Evolutionary conservation across 495 filamentous ascomycete genomes (phyloP).

Genomic region (Sabuloglossum arenarium): DNA sequence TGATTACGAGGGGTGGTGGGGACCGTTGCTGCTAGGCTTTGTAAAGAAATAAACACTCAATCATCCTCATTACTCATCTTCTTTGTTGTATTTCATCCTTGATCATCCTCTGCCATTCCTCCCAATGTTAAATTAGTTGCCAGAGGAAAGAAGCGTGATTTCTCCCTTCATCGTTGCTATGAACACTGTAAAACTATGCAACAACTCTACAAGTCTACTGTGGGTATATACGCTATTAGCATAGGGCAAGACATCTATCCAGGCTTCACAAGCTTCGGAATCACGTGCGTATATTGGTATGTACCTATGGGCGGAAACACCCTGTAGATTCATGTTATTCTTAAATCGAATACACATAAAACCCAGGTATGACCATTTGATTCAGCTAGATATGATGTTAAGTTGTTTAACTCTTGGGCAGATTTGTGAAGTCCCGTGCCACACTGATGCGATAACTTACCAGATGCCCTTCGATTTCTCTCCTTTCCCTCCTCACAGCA

Average conservation of each 20-base stretch:
- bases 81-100: neutral
- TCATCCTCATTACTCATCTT: neutral
- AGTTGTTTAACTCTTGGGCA: neutral
- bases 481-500: neutral
- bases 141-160: neutral
- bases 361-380: neutral
- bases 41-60: neutral
- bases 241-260: too few species aligned
- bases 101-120: neutral
- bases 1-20: neutral
- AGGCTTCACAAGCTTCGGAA: neutral
- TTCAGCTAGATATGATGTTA: neutral
- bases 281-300: neutral
- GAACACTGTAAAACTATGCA: neutral
- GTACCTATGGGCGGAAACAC: too few species aligned
- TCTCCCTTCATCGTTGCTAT: neutral
- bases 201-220: too few species aligned
- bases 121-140: conserved; percentile 1
- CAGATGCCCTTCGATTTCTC: neutral
- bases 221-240: too few species aligned
- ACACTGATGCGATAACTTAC: neutral
- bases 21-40: conserved; percentile 1
- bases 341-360: too few species aligned
- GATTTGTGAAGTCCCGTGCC: too few species aligned
- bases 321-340: too few species aligned